These are phyloP conservation scores for Camelina laxa DNA, from an alignment of 345 rosid genomes.

Conservation along the genomic window DNA sequence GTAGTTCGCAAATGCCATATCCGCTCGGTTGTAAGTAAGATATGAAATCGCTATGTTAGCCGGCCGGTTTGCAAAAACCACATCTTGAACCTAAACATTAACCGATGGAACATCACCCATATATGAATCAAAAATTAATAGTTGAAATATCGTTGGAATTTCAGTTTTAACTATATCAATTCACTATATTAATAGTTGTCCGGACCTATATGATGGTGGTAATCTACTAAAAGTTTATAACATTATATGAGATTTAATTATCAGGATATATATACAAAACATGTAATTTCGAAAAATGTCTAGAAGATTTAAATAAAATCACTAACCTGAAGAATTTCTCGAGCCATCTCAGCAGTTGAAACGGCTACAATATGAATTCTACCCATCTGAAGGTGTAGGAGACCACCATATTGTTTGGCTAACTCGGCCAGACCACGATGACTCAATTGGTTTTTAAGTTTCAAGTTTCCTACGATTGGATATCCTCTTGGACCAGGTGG, in stretches of 20 bases:
- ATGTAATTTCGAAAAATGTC: not conserved
- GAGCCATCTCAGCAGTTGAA: slow-evolving; percentile 71
- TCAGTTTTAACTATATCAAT: too few species aligned
- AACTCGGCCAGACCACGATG: slow-evolving; percentile 78
- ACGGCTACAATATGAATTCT: slow-evolving; percentile 49
- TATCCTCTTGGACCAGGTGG: slow-evolving; percentile 88
- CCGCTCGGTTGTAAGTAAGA: slow-evolving; percentile 78
- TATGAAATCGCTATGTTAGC: slow-evolving; percentile 72
- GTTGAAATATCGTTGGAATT: not conserved
- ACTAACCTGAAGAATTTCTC: slow-evolving; percentile 63
- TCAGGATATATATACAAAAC: not conserved
- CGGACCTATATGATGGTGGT: too few species aligned
- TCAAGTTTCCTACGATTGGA: slow-evolving; percentile 75
- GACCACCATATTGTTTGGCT: slow-evolving; percentile 61
- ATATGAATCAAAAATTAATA: too few species aligned
- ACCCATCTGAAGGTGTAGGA: slow-evolving; percentile 50
- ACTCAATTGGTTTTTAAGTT: slow-evolving; percentile 65
- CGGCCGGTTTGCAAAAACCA: slow-evolving; percentile 70
- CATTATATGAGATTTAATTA: not conserved
- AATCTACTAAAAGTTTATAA: not conserved
- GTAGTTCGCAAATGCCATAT: slow-evolving; percentile 94
- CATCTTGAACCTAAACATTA: slow-evolving; percentile 57
- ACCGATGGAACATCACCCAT: not conserved
- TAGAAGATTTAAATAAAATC: not conserved
- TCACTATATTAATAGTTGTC: too few species aligned